A percentile compares a stretch with the other conserved stretches of the same genome.
These are phyloP conservation scores for Adansonia madagascariensis DNA, from an alignment of 441 rosid genomes.

Conservation along the genomic window DNA sequence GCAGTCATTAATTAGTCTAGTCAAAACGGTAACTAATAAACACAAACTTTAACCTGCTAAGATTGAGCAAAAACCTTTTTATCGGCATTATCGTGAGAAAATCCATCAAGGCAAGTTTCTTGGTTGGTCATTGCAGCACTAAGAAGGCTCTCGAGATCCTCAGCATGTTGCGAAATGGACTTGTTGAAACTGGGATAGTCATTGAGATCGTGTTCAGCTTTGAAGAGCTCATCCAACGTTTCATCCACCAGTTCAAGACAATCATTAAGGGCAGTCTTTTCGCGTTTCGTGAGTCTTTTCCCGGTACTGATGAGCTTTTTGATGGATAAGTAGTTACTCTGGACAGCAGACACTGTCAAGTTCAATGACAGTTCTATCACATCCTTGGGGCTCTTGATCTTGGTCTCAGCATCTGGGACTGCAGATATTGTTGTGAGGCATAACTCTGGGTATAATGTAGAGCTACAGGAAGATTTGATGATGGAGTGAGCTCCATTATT, in stretches of 20 bases:
- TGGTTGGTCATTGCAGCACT: constrained; percentile 72
- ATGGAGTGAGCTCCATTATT: constrained; percentile 40
- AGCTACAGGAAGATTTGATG: constrained; percentile 55
- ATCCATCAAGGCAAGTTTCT: constrained; percentile 63
- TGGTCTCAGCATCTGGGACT: constrained; percentile 21
- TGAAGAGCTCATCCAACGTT: constrained; percentile 54
- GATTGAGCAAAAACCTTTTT: constrained; percentile 35
- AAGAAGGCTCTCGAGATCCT: constrained; percentile 49
- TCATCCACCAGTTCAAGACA: constrained; percentile 56
- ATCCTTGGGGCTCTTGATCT: constrained; percentile 46
- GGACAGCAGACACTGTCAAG: constrained; percentile 46
- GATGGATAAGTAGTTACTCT: constrained; percentile 47
- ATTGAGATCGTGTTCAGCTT: constrained; percentile 40
- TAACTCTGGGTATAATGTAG: constrained; percentile 56
- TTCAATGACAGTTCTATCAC: constrained; percentile 53
- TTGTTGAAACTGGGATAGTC: constrained; percentile 46
- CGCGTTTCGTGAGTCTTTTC: constrained; percentile 47
- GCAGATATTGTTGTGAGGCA: constrained; percentile 54
- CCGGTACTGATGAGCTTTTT: constrained; percentile 36
- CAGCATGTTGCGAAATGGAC: constrained; percentile 46
- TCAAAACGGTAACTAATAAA: neutral
- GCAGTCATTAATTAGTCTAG: neutral
- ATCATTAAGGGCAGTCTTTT: constrained; percentile 53
- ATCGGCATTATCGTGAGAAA: constrained; percentile 53
- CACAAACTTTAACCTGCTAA: neutral